Evolutionary conservation across 2,329 filamentous ascomycete species (phyloP), one percentile per base, ranked within the genome.

Genomic region (Aquanectria penicillioides): DNA sequence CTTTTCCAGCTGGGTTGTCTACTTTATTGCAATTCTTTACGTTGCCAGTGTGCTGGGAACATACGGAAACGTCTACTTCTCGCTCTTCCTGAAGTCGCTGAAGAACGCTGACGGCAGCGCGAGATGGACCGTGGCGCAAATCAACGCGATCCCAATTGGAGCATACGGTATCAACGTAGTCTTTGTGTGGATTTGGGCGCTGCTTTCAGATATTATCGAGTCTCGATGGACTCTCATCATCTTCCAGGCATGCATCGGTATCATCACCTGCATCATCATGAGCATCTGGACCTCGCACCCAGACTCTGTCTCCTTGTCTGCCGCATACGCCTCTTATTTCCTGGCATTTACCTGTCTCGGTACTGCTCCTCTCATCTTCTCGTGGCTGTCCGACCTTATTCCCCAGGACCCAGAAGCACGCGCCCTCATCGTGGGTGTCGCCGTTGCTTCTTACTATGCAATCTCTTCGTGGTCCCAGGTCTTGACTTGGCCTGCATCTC

Each of bases 101-200:
- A 64, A 41, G 49, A 62, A 61, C 6, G 43, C 55, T 10, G 65
- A 70, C 18, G 68, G 68, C 6, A 78, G 34, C 12, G 48, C 44
- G 4, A 69, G 55, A 48, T 78, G 65, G 66, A 71, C 38, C 46
- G 71, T 55, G 48, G 71, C 57, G 15, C 77, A 85, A 28, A 83
- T 86, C 55, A 85, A 84, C 50, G 80, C 78, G 17, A 82, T 83
- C 46, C 81, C 81, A 0, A 82, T 81, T 0, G 76, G 76, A 0
- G 78, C 71, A 3, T 74, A 69, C 17, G 73, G 67, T 4, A 62
- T 73, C 2, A 71, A 74, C 25, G 63, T 86, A 0, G 74, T 85
- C 5, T 80, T 80, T 25, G 82, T 84, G 1, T 84, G 82, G 82
- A 76, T 83, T 13, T 85, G 82, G 81, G 82, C 2, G 73, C 82